Percentiles rank a stretch among this genome's conserved stretches.
Conservation (phyloP, 2,329 filamentous ascomycete species). For the Aspergillus texensis region DNA sequence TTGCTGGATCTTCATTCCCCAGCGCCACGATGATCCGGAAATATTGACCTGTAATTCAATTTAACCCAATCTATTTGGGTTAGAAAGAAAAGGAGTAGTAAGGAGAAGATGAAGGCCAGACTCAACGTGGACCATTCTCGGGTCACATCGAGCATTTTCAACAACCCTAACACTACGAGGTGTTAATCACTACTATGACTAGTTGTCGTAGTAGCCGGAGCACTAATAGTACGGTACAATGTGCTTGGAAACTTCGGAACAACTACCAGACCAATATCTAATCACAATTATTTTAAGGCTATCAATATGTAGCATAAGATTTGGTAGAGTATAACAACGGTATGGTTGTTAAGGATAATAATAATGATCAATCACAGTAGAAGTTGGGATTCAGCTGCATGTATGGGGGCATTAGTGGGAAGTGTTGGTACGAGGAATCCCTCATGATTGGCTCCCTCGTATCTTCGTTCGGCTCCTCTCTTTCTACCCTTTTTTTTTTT, state of each 20-base stretch:
- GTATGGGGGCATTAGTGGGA: not conserved
- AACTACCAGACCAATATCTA: not conserved
- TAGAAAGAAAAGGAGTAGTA: not conserved
- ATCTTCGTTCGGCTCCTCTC: not conserved
- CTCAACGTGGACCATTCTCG: not conserved
- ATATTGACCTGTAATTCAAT: slow-evolving; percentile 7
- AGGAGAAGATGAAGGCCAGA: slow-evolving; percentile 2
- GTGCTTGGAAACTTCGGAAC: not conserved
- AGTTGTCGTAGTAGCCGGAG: not conserved
- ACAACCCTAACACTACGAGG: not conserved
- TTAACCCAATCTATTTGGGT: not conserved
- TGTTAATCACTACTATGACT: not conserved
- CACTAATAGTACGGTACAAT: not conserved
- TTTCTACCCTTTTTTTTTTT: not conserved
- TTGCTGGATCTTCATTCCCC: slow-evolving; percentile 11
- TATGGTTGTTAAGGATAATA: not conserved
- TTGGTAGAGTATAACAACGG: not conserved
- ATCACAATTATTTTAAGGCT: not conserved
- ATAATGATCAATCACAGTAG: slow-evolving; percentile 4
- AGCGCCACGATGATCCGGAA: slow-evolving; percentile 10
- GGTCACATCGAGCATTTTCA: not conserved
- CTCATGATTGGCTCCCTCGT: not conserved
- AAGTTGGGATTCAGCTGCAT: not conserved
- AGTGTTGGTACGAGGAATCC: not conserved
- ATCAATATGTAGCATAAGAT: not conserved